Conservation (phyloP, 179 eudicot species). For the Silene coronaria region DNA sequence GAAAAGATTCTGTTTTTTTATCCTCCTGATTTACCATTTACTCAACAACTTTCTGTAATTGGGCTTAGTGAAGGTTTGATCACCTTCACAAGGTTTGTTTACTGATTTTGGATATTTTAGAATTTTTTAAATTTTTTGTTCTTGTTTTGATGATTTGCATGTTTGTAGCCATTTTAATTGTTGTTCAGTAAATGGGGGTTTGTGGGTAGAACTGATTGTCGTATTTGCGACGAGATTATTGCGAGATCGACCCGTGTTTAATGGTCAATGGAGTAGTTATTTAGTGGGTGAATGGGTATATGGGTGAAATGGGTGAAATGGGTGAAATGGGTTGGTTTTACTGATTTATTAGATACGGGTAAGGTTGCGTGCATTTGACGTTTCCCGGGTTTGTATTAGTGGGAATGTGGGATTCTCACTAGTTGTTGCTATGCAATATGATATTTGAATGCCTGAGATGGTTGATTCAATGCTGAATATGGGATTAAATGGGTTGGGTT, state of each 20-base stretch:
- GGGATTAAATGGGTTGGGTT: neutral
- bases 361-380: too few species aligned
- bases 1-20: slow-evolving; percentile 78
- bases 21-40: slow-evolving; percentile 66
- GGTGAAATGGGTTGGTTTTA: too few species aligned
- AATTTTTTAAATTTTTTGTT: neutral
- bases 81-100: slow-evolving; percentile 76
- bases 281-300: too few species aligned
- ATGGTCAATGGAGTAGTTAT: too few species aligned
- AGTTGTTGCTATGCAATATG: too few species aligned
- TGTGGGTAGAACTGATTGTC: neutral
- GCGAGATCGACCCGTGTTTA: too few species aligned
- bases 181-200: neutral
- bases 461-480: too few species aligned
- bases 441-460: too few species aligned
- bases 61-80: slow-evolving; percentile 95
- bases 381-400: too few species aligned
- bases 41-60: slow-evolving; percentile 74
- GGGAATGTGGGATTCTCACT: too few species aligned
- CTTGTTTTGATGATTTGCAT: neutral
- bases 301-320: too few species aligned
- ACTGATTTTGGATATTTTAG: neutral
- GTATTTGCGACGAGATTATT: neutral
- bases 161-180: neutral
- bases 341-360: too few species aligned